Conservation (phyloP, 2,329 filamentous ascomycete species). For the Sporothrix curviconia region DNA sequence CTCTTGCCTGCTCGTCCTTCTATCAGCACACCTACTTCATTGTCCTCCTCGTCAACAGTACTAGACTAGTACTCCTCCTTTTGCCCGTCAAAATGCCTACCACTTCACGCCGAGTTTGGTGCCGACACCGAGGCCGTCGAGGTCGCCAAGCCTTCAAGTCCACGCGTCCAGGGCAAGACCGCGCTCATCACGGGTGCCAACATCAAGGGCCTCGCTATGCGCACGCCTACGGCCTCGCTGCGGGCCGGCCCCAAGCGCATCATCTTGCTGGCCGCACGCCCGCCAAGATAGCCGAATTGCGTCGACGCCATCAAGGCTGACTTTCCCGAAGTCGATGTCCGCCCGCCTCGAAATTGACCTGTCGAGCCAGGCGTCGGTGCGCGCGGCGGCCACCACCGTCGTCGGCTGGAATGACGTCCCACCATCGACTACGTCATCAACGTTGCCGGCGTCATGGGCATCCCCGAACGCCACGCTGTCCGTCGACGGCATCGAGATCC, state of each 20-base stretch:
- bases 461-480: slow-evolving; percentile 28
- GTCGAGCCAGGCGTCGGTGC: slow-evolving; percentile 30
- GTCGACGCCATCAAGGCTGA: slow-evolving; percentile 24
- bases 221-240: slow-evolving; percentile 28
- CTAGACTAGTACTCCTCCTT: neutral
- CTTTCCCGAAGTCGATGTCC: slow-evolving; percentile 23
- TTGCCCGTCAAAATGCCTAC: neutral
- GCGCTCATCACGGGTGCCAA: slow-evolving; percentile 32
- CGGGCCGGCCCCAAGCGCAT: slow-evolving; percentile 5
- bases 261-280: slow-evolving; percentile 16
- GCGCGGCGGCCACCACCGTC: slow-evolving; percentile 29
- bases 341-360: slow-evolving; percentile 33
- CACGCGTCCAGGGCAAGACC: slow-evolving; percentile 31
- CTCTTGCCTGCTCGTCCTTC: neutral
- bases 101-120: slow-evolving; percentile 28
- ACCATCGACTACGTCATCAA: slow-evolving; percentile 34
- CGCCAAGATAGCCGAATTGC: slow-evolving; percentile 27
- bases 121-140: slow-evolving; percentile 32
- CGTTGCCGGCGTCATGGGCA: slow-evolving; percentile 34
- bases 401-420: slow-evolving; percentile 27
- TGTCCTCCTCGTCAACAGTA: too few relatives aligned
- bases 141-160: slow-evolving; percentile 32
- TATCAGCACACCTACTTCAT: neutral
- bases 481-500: slow-evolving; percentile 37
- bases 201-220: slow-evolving; percentile 25